These are phyloP conservation scores for Lasiosphaeris hirsuta DNA, from an alignment of 495 filamentous ascomycete species.

Conservation along the genomic window DNA sequence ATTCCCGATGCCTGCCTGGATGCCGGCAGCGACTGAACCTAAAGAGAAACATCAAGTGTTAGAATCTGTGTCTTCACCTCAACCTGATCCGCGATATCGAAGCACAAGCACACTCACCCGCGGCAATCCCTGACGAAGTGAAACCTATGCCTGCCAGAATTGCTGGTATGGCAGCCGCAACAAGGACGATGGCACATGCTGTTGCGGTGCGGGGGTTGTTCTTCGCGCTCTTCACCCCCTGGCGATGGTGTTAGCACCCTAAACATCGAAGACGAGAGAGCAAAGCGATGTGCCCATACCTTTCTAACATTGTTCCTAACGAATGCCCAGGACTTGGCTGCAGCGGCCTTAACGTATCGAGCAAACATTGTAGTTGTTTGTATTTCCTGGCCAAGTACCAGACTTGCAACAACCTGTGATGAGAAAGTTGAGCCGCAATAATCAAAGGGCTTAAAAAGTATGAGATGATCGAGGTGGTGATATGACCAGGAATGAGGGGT, in stretches of 20 bases:
- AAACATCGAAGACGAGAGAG: background rate
- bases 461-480: too few relatives aligned
- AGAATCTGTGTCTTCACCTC: background rate
- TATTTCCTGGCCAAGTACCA: too few relatives aligned
- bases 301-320: background rate
- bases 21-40: constrained; percentile 18
- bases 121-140: background rate
- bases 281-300: background rate
- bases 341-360: too few relatives aligned
- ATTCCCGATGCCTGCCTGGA: constrained; percentile 17
- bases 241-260: background rate
- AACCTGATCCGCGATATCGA: background rate
- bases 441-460: too few relatives aligned
- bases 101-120: constrained; percentile 2
- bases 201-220: background rate
- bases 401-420: too few relatives aligned
- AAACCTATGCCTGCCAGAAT: constrained; percentile 6
- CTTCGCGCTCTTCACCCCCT: background rate
- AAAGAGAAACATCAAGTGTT: background rate
- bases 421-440: too few relatives aligned
- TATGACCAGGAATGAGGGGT: too few relatives aligned
- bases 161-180: constrained; percentile 2
- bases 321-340: too few relatives aligned
- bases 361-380: too few relatives aligned
- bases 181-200: background rate